Percentiles rank a stretch among this genome's conserved stretches.
Evolutionary conservation across 345 rosid species (phyloP).

Genomic region (Salix exigua): DNA sequence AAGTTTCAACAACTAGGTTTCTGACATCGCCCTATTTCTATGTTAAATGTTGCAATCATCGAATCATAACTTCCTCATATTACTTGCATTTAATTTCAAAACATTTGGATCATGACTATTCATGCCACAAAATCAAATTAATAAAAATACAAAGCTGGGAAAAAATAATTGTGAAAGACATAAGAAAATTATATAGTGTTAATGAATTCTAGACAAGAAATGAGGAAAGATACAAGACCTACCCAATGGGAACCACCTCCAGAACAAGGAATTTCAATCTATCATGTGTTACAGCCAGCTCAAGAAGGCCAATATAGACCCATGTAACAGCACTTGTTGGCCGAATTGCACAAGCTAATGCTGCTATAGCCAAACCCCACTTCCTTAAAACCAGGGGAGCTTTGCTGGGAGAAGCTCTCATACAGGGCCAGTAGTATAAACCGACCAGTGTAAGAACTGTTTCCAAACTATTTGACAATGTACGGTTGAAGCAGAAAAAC

Average conservation of each 20-base stretch:
- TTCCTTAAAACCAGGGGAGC: constrained; percentile 46
- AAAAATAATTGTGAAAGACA: not conserved
- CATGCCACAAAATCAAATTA: not conserved
- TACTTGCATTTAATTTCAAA: not conserved
- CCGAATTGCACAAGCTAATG: constrained; percentile 80
- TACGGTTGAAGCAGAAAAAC: constrained; percentile 86
- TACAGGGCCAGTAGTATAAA: constrained; percentile 81
- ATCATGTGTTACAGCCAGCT: constrained; percentile 48
- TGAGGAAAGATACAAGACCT: constrained; percentile 18
- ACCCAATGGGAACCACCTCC: constrained; percentile 83
- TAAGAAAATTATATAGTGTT: not conserved
- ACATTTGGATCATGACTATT: not conserved
- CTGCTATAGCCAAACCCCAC: constrained; percentile 73
- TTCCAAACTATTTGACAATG: constrained; percentile 87
- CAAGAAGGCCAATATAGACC: constrained; percentile 80
- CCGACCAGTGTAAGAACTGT: constrained; percentile 82
- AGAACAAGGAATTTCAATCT: constrained; percentile 53
- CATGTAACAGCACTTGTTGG: constrained; percentile 89
- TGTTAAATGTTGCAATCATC: not conserved
- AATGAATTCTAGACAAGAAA: not conserved
- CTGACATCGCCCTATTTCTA: not conserved
- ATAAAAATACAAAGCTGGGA: not conserved
- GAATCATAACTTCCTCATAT: not conserved
- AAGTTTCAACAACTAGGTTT: not conserved
- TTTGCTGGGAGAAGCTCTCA: constrained; percentile 49